Percentiles rank a stretch among this genome's conserved stretches.
Evolutionary conservation across 2,329 filamentous ascomycete genomes (phyloP).

Genomic region (Orbilia ellipsospora): DNA sequence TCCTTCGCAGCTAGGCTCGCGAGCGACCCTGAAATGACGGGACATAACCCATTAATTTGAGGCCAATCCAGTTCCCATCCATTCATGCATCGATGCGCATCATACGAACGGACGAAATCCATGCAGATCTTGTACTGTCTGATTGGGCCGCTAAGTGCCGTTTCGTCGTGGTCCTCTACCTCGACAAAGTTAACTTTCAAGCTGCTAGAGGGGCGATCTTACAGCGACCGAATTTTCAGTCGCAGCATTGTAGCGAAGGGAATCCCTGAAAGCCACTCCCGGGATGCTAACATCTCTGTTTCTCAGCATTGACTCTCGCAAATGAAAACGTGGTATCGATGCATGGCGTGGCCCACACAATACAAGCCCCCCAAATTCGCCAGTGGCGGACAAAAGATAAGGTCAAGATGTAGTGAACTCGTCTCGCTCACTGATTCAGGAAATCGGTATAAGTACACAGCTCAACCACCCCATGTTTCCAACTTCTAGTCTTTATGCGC

Average conservation of each 20-base stretch:
- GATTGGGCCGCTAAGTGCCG: no score
- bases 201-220: constrained; percentile 8
- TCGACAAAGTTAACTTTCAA: not conserved
- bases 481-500: constrained; percentile 15
- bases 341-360: not conserved
- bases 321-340: constrained; percentile 9
- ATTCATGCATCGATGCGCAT: not conserved
- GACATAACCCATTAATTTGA: constrained; percentile 10
- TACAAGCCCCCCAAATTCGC: not conserved
- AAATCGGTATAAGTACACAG: constrained; percentile 28
- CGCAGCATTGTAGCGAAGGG: not conserved
- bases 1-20: constrained; percentile 10
- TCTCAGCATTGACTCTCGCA: constrained; percentile 8
- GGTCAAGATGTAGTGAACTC: not conserved
- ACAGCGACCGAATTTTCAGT: constrained; percentile 12
- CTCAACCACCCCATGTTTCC: not conserved
- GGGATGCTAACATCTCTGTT: constrained; percentile 6
- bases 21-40: constrained; percentile 11
- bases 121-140: constrained; percentile 4
- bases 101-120: constrained; percentile 5
- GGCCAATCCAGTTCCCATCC: constrained; percentile 5
- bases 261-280: constrained; percentile 7
- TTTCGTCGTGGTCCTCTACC: no score
- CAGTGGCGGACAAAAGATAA: no score
- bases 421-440: constrained; percentile 5